A percentile compares a stretch with the other conserved stretches of the same genome.
Evolutionary conservation across 495 filamentous ascomycete genomes (phyloP).

Genomic region (Penicillium soppii): DNA sequence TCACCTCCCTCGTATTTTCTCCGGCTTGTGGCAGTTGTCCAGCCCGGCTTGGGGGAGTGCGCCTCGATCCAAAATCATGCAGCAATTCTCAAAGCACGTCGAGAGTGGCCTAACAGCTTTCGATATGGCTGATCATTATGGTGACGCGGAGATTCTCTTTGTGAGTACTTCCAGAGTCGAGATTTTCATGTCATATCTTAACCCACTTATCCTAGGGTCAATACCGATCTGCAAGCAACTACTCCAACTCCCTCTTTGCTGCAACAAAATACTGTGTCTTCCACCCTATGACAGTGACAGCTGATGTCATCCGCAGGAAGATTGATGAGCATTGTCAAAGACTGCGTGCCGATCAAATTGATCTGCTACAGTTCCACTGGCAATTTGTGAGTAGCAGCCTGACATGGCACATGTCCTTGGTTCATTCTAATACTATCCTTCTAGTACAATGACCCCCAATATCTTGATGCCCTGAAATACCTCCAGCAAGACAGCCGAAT

Average conservation of each 20-base stretch:
- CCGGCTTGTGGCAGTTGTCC: constrained; percentile 45
- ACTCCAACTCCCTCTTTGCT: constrained; percentile 28
- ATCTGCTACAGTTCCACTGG: constrained; percentile 49
- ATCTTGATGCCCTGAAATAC: constrained; percentile 34
- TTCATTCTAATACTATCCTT: background rate
- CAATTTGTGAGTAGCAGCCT: constrained; percentile 34
- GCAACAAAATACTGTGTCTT: constrained; percentile 44
- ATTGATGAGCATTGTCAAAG: constrained; percentile 36
- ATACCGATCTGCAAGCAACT: constrained; percentile 30
- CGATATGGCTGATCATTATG: constrained; percentile 52
- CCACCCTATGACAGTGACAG: constrained; percentile 28
- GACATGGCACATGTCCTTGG: background rate
- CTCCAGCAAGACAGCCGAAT: constrained; percentile 32
- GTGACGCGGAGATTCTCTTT: constrained; percentile 36
- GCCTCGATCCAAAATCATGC: constrained; percentile 22
- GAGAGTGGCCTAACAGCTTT: constrained; percentile 25
- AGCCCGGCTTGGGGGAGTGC: constrained; percentile 46
- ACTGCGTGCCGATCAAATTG: constrained; percentile 31
- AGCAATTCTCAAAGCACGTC: constrained; percentile 24
- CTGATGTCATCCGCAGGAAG: constrained; percentile 30
- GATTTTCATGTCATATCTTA: constrained; percentile 20
- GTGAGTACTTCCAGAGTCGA: constrained; percentile 18
- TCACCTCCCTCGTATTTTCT: constrained; percentile 38
- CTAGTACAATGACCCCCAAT: constrained; percentile 40
- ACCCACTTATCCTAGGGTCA: constrained; percentile 27